Base-by-base conservation (phyloP, 139 green algal genomes). In the Asterochloris erici region DNA sequence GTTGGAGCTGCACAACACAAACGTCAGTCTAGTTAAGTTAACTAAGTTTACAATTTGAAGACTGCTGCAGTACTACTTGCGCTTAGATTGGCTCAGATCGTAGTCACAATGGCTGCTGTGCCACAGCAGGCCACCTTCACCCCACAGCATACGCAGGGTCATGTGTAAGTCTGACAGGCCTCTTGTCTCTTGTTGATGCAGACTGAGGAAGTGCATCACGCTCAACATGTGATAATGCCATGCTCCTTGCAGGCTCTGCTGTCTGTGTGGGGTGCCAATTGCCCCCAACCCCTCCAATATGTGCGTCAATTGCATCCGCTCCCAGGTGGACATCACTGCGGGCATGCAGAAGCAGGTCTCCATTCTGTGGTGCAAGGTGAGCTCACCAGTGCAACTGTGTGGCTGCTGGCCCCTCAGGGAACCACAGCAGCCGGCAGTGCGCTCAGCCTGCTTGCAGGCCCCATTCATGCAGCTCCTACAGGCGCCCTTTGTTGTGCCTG, bases 251-350 rank as follows among this genome's bases (percentile, higher is more conserved):
- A 93, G 89, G 71, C 79, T 92, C n/a, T 99, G 97, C 87, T 99
- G 96, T 86, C 84, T 99, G 27, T 99, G 97, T 85, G 97, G 96
- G 78, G 90, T 92, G 21, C 63, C 71, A 80, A 99, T 98, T 70
- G 79, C 83, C 0, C 90, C 96, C 47, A 99, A 99, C 87, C 94
- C 96, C 14, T 91, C 96, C 23, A 98, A 98, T 87, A 99, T 99
- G 97, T 99, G 97, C 87, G 94, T 99, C 16, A 98, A 96, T 82
- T 99, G 97, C 92, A 95, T 99, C 17, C 90, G 92, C 17, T 93
- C 90, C 0, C 96, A 99, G 89, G 94, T 99, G 16, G 97, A 99
- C 86, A 98, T 99, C 86, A 99, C 97, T 9, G 95, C 98, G 26
- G 93, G 93, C 63, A 94, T 99, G 64, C 93, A 98, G 81, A 98